Conservation (phyloP, 352 stramenopile genomes). For the Pythium brassicae region DNA sequence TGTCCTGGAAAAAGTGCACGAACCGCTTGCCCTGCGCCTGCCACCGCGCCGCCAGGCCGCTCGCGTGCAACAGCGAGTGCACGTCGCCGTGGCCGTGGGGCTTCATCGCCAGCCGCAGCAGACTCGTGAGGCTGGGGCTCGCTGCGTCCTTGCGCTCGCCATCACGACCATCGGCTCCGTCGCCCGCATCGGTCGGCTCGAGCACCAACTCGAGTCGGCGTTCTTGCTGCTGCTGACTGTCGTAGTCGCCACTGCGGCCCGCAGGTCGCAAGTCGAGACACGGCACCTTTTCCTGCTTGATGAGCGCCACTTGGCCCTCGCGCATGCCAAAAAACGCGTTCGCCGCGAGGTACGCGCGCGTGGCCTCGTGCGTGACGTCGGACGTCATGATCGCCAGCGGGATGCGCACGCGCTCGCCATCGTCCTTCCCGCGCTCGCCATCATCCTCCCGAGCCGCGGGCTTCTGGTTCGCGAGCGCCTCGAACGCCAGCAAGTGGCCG, state of each 20-base stretch:
- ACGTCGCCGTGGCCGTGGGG: conserved; percentile 98
- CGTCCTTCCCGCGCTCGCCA: conserved; percentile 4
- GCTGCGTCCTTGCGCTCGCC: too few species aligned
- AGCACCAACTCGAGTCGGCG: conserved; percentile 81
- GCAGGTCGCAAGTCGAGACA: conserved; percentile 35
- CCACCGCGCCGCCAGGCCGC: conserved; percentile 71
- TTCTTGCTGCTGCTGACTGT: too few species aligned
- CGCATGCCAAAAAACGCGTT: conserved; percentile 95
- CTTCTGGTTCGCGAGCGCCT: conserved; percentile 42
- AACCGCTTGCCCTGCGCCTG: conserved; percentile 78
- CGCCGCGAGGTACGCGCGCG: conserved; percentile 81
- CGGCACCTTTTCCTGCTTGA: conserved; percentile 98
- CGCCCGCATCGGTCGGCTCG: conserved; percentile 31
- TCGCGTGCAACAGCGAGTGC: conserved; percentile 90
- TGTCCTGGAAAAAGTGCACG: conserved; percentile 96
- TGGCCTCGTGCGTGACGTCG: conserved; percentile 93
- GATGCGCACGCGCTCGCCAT: conserved; percentile 33
- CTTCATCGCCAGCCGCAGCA: conserved; percentile 84
- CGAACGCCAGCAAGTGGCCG: conserved; percentile 91
- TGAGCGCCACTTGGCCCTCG: conserved; percentile 89
- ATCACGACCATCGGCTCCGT: not conserved
- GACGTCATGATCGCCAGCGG: conserved; percentile 98
- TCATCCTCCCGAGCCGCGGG: not conserved
- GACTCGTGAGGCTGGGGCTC: not conserved
- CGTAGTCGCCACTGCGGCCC: not conserved